Base-by-base conservation (phyloP, 2,329 filamentous ascomycete species). In the Zymoseptoria passerinii region DNA sequence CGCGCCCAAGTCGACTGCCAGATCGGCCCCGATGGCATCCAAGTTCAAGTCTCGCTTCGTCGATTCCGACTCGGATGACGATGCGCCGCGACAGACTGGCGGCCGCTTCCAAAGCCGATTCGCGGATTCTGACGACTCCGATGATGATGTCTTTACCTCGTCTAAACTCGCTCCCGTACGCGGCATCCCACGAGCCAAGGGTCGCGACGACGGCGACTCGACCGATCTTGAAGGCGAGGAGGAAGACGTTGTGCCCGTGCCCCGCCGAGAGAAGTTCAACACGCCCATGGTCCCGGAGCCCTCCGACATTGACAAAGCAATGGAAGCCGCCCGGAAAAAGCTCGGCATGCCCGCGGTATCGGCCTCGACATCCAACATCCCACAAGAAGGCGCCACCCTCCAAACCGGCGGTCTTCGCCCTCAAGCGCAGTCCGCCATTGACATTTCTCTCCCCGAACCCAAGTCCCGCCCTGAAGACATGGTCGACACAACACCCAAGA, bases 41-140 rank as follows among this genome's bases (percentile, higher is more conserved):
- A 62, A 61, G 13, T 73, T 75, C 67, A 75, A 73, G 60, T 78
- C 71, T 84, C 85, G 3, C 83, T 88, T 90, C 65, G 83, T 77
- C 1, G 86, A 90, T 66, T 90, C 87, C 1, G 90, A 87, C 67
- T 87, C 90, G 50, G 76, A 77, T 49, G 74, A 74, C 27, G 77
- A 78, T 8, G 70, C 68, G 9, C 50, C 50, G 16, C 60, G 67
- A 9, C 27, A 56, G 19, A 54, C 60, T 5, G 51, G 59, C 16
- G 50, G 53, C 5, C 61, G 66, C 48, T 80, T 79, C 67, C 70
- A 73, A 55, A 79, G 76, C 60, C 74, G 78, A 4, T 80, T 79
- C 58, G 76, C 72, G 1, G 78, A 80, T 59, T 80, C 77, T 2
- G 76, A 78, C 52, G 76, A 78, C 28, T 73, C 76, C 57, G 86